A percentile compares a stretch with the other conserved stretches of the same genome.
phyloP scores from a whole-genome alignment of 2,329 filamentous ascomycete species.

The Graphiopsis chlorocephala region DNA sequence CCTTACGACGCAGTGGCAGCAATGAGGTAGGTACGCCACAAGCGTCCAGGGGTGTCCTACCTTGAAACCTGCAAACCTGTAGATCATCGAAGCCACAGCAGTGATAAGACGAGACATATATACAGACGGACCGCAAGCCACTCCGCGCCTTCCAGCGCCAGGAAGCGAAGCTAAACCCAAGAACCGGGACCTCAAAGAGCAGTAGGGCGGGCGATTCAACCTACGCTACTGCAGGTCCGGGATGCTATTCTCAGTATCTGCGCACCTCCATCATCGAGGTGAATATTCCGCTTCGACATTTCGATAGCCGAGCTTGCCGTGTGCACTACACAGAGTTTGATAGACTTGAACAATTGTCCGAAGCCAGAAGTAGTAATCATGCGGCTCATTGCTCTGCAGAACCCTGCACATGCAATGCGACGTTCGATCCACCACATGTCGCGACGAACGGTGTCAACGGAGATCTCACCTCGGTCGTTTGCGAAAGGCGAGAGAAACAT shows the following conservation, averaged over 20 bases:
- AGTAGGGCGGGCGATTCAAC: not conserved
- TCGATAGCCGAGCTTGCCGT: not conserved
- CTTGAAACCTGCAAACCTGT: constrained; percentile 9
- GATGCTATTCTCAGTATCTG: constrained; percentile 9
- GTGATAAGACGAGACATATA: not conserved
- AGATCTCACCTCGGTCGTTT: not conserved
- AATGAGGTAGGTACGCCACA: not conserved
- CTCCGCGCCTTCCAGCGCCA: constrained; percentile 6
- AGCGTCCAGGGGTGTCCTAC: not conserved
- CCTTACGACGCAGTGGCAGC: not conserved
- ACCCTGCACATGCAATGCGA: constrained; percentile 3
- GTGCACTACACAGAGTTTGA: not conserved
- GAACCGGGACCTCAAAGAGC: not conserved
- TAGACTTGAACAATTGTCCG: not conserved
- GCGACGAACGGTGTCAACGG: not conserved
- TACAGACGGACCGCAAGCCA: constrained; percentile 2
- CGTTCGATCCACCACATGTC: not conserved
- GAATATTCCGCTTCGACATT: not conserved
- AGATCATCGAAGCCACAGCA: not conserved
- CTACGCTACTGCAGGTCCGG: constrained; percentile 13
- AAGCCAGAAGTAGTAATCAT: constrained; percentile 1
- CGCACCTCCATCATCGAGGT: not conserved
- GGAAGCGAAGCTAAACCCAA: not conserved
- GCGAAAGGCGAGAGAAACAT: not conserved
- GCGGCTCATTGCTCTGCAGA: not conserved